Conservation (phyloP, 2,329 filamentous ascomycete species). For the Colletotrichum limetticola region DNA sequence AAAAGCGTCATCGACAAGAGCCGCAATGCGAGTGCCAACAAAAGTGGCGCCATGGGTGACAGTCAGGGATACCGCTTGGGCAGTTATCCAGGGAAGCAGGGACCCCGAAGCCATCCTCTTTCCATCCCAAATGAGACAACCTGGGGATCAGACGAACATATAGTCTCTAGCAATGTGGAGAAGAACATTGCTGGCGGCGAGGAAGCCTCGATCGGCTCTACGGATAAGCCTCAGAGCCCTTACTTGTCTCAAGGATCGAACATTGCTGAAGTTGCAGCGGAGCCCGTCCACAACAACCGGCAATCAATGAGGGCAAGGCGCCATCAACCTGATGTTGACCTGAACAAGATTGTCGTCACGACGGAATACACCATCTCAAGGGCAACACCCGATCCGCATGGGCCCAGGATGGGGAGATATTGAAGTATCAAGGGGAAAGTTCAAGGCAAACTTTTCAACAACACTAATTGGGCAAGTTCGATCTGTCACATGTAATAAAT, state of each 20-base stretch:
- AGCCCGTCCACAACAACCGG: background rate
- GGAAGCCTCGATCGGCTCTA: background rate
- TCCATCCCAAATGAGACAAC: constrained; percentile 8
- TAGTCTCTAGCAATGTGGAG: background rate
- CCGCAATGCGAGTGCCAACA: constrained; percentile 26
- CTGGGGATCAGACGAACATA: constrained; percentile 18
- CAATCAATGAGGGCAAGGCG: background rate
- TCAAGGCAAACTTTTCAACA: no score
- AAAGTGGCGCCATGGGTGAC: background rate
- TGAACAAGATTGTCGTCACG: constrained; percentile 11
- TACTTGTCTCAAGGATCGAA: background rate
- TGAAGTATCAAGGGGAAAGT: no score
- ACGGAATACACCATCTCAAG: constrained; percentile 16
- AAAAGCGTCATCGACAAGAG: constrained; percentile 39
- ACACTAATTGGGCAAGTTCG: no score
- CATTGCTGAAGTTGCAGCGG: background rate
- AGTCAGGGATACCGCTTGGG: constrained; percentile 23
- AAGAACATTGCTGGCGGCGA: background rate
- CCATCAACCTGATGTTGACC: background rate
- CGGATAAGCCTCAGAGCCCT: background rate
- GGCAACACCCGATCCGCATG: background rate
- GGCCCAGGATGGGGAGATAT: background rate
- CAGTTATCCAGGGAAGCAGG: constrained; percentile 12
- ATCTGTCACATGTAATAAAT: no score
- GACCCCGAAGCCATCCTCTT: background rate